phyloP scores from a whole-genome alignment of 139 green algal species.

The Astrephomene gubernaculifera region DNA sequence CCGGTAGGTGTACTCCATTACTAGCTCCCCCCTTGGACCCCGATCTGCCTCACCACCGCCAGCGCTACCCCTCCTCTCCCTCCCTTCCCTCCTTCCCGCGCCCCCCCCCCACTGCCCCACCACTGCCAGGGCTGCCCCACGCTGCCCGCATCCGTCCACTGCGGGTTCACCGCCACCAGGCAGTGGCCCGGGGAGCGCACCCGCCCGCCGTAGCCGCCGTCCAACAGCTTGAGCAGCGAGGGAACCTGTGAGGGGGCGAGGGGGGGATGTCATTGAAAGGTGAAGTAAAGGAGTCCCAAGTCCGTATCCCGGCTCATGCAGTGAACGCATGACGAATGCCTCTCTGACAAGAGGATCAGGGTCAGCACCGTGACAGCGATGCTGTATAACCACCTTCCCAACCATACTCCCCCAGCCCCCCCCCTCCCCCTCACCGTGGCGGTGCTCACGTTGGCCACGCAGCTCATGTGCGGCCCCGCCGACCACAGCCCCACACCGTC shows the following conservation, averaged over 20 bases:
- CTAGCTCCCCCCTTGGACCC: no score
- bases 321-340: no score
- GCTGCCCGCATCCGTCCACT: constrained; percentile 22
- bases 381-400: no score
- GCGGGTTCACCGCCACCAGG: constrained; percentile 32
- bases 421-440: no score
- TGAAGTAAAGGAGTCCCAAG: no score
- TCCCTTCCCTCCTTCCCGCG: background rate
- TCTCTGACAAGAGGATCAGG: no score
- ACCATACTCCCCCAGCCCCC: no score
- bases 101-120: background rate
- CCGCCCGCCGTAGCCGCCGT: constrained; percentile 39
- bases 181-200: background rate
- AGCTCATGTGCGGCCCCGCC: background rate
- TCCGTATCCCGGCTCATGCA: no score
- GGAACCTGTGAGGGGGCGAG: constrained; percentile 5
- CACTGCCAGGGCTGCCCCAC: constrained; percentile 47
- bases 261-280: background rate
- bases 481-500: constrained; percentile 39
- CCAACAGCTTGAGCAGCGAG: constrained; percentile 40
- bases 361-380: no score
- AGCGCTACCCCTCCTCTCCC: no score
- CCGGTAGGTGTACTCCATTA: no score
- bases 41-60: no score
- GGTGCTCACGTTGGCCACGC: constrained; percentile 28